These are phyloP conservation scores for Grigorovia jiainica DNA, from an alignment of 805 yeast genomes.

Conservation along the genomic window DNA sequence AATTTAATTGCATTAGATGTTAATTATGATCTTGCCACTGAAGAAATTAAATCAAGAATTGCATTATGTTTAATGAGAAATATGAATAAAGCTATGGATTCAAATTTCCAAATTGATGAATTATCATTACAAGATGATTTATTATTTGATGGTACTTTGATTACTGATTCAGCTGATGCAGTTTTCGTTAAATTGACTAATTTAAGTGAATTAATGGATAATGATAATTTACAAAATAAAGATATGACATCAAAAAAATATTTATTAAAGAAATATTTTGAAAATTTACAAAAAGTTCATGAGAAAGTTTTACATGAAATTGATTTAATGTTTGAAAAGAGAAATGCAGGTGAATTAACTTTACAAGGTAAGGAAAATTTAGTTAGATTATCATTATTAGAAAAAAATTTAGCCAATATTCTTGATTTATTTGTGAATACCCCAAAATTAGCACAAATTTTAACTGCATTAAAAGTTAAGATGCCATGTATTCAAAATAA, in stretches of 20 bases:
- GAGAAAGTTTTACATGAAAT: constrained; percentile 40
- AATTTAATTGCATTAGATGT: constrained; percentile 59
- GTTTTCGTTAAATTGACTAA: constrained; percentile 36
- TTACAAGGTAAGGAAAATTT: constrained; percentile 68
- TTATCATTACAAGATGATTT: constrained; percentile 43
- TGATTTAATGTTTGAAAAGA: constrained; percentile 48
- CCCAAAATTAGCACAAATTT: constrained; percentile 17
- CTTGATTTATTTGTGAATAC: constrained; percentile 28
- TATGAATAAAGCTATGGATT: constrained; percentile 51
- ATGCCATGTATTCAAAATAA: constrained; percentile 3
- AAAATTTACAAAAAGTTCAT: constrained; percentile 30
- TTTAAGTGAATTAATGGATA: constrained; percentile 1
- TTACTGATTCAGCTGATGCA: constrained; percentile 64
- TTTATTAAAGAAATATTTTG: constrained; percentile 32
- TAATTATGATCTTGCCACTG: constrained; percentile 53
- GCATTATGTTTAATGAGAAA: constrained; percentile 78
- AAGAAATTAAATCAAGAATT: constrained; percentile 54
- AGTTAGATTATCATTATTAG: constrained; percentile 57
- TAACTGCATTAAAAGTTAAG: constrained; percentile 4
- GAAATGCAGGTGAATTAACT: constrained; percentile 44
- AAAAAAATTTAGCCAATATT: constrained; percentile 55
- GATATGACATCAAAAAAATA: constrained; percentile 28
- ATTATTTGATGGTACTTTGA: constrained; percentile 63
- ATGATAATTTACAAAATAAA: constrained; percentile 1
- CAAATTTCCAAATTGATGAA: constrained; percentile 27